Evolutionary conservation across 2,329 filamentous ascomycete genomes (phyloP).

Genomic region (Hypoxylon sp.): DNA sequence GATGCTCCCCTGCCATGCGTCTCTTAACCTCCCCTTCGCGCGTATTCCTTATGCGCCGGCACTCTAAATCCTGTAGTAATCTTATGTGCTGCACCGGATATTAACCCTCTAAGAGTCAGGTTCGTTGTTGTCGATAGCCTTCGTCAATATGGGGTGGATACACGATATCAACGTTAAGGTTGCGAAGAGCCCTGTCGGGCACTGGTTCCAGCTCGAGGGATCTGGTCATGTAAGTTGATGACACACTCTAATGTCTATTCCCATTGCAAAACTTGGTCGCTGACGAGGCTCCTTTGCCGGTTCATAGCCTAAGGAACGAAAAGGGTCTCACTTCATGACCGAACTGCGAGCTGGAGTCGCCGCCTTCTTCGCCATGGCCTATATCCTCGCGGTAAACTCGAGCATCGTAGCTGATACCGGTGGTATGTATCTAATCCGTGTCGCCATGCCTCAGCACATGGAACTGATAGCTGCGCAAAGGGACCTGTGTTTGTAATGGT

Average conservation of each 20-base stretch:
- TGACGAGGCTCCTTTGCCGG: conserved; percentile 39
- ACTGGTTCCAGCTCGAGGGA: conserved; percentile 84
- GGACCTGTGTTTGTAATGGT: conserved; percentile 79
- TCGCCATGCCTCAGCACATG: conserved; percentile 73
- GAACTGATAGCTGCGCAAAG: conserved; percentile 72
- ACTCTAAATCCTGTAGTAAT: neutral
- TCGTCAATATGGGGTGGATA: conserved; percentile 61
- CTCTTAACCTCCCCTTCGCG: conserved; percentile 4
- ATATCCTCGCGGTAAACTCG: conserved; percentile 55
- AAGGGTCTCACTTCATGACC: conserved; percentile 82
- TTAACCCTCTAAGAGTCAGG: neutral
- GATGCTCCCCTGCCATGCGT: conserved; percentile 19
- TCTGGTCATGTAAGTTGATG: conserved; percentile 78
- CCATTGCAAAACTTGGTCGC: neutral
- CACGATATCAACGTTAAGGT: conserved; percentile 67
- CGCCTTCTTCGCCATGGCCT: conserved; percentile 77
- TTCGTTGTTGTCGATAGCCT: neutral
- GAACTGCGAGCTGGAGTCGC: conserved; percentile 86
- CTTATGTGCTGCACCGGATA: neutral
- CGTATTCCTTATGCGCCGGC: conserved; percentile 9
- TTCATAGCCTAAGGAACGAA: conserved; percentile 73
- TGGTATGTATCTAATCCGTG: conserved; percentile 53
- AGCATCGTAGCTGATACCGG: conserved; percentile 51
- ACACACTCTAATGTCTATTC: neutral
- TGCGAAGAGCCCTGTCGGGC: conserved; percentile 74